Percentiles rank a stretch among this genome's conserved stretches.
Evolutionary conservation across 306 rosid genomes (phyloP).

Genomic region (Ormosia emarginata): DNA sequence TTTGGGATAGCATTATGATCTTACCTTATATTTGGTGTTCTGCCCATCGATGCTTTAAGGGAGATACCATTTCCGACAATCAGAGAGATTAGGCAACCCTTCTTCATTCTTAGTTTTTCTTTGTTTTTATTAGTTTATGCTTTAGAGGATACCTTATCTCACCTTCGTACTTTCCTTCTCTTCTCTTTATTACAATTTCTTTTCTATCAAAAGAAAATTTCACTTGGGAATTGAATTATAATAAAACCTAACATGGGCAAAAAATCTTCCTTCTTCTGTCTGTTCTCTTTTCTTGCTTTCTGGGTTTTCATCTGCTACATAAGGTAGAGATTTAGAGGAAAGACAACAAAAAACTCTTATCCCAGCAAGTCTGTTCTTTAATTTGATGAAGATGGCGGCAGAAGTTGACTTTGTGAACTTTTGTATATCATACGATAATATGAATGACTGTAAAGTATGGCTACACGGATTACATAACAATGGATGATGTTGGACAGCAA

Average conservation of each 20-base stretch:
- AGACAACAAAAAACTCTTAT: neutral
- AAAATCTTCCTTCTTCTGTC: neutral
- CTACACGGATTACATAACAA: neutral
- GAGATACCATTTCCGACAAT: neutral
- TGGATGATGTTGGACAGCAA: neutral
- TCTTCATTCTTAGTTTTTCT: too few species aligned
- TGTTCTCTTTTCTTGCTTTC: neutral
- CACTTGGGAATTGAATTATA: neutral
- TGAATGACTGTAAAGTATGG: neutral
- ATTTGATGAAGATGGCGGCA: neutral
- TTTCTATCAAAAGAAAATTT: too few species aligned
- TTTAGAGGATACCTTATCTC: too few species aligned
- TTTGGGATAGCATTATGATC: neutral
- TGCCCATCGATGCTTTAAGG: neutral
- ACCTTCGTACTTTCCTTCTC: too few species aligned
- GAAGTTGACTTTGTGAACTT: neutral
- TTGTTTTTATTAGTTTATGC: too few species aligned
- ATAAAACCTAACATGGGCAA: neutral
- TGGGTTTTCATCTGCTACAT: neutral
- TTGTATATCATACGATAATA: too few species aligned
- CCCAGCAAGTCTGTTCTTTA: neutral
- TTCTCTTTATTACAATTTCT: too few species aligned
- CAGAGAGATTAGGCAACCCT: too few species aligned
- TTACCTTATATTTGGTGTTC: neutral
- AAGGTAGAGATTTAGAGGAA: neutral